Conservation (phyloP, 225 moss, liverwort and hornwort species). For the Bryoerythrophyllum caledonicum region DNA sequence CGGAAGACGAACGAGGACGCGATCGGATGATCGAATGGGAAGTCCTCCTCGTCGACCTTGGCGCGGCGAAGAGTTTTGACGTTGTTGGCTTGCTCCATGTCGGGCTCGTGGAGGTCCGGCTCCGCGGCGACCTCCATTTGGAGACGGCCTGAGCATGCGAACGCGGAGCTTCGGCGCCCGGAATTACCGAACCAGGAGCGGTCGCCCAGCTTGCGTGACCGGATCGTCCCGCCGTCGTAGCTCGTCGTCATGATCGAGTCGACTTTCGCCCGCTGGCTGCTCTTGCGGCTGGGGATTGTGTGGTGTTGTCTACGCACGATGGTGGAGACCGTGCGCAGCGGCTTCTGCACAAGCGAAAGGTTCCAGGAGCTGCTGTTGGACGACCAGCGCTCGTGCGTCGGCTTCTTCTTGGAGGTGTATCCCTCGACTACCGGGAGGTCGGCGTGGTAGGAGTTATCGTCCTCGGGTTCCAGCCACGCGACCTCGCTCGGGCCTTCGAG, state of each 20-base stretch:
- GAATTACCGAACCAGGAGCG: constrained; percentile 37
- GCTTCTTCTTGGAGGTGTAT: constrained; percentile 43
- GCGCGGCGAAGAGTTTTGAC: constrained; percentile 10
- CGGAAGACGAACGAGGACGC: constrained; percentile 49
- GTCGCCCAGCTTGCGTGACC: constrained; percentile 23
- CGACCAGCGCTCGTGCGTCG: constrained; percentile 61
- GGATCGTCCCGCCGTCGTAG: constrained; percentile 38
- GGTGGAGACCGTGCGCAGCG: constrained; percentile 47
- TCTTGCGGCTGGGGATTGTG: constrained; percentile 32
- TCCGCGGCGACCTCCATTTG: constrained; percentile 51
- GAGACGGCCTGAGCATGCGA: constrained; percentile 37
- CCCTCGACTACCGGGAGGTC: constrained; percentile 33
- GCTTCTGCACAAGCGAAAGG: constrained; percentile 50
- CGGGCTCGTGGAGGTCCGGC: constrained; percentile 51
- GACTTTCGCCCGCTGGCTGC: constrained; percentile 23
- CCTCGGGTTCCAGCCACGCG: constrained; percentile 58
- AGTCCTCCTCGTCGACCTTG: constrained; percentile 48
- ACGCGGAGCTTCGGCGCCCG: constrained; percentile 31
- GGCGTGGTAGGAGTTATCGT: constrained; percentile 24
- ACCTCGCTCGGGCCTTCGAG: constrained; percentile 59
- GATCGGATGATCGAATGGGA: constrained; percentile 53
- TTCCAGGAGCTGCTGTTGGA: constrained; percentile 65
- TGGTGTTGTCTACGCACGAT: constrained; percentile 41
- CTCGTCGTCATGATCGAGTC: constrained; percentile 33
- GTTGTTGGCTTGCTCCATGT: constrained; percentile 50